A percentile compares a stretch with the other conserved stretches of the same genome.
phyloP scores from a whole-genome alignment of 2,329 filamentous ascomycete genomes.

The Lecanosticta acicola region DNA sequence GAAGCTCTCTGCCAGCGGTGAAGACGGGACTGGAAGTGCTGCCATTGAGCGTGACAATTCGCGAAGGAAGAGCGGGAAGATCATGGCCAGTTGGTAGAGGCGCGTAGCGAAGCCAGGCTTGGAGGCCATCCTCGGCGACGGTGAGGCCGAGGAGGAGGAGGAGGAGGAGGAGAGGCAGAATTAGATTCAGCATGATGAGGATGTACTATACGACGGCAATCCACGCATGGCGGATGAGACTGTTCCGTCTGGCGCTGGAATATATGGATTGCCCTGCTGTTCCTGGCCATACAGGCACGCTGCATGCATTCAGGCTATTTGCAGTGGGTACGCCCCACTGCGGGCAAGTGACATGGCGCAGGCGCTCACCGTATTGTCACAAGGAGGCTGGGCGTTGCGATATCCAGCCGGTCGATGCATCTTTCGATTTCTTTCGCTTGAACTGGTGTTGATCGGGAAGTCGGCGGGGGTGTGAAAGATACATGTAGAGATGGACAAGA shows the following conservation, averaged over 20 bases:
- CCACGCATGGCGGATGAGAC: background rate
- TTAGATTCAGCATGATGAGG: constrained; percentile 1
- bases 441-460: background rate
- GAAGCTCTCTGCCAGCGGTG: constrained; percentile 51
- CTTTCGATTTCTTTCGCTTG: background rate
- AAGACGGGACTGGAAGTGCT: constrained; percentile 48
- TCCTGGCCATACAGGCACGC: background rate
- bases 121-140: constrained; percentile 55
- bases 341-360: background rate
- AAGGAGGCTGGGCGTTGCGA: background rate
- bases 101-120: constrained; percentile 62
- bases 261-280: background rate
- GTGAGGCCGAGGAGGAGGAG: constrained; percentile 29
- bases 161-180: constrained; percentile 4
- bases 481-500: no score
- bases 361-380: background rate
- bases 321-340: no score
- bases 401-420: background rate
- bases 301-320: constrained; percentile 7
- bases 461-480: no score
- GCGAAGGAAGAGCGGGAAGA: constrained; percentile 51
- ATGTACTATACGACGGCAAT: background rate
- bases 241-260: background rate
- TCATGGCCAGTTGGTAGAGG: constrained; percentile 41
- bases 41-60: constrained; percentile 51